A percentile compares a stretch with the other conserved stretches of the same genome.
Evolutionary conservation across 78 protist species (phyloP).

Genomic region (Dictyostelium brefeldianum): DNA sequence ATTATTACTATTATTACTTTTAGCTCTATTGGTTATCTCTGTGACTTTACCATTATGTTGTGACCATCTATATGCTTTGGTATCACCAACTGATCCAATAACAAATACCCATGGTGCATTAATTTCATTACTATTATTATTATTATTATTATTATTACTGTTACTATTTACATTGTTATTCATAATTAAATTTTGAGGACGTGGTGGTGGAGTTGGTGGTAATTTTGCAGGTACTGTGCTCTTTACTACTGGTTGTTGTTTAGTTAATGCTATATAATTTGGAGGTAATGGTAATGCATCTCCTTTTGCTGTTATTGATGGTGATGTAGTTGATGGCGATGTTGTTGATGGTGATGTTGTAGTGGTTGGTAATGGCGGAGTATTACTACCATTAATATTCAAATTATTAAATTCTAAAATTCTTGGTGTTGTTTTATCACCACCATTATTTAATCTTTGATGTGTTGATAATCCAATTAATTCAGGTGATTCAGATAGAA

Average conservation of each 20-base stretch:
- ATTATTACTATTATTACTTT: neutral
- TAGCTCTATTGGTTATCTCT: slow-evolving; percentile 47
- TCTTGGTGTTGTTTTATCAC: slow-evolving; percentile 16
- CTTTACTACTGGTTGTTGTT: neutral
- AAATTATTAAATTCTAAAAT: neutral
- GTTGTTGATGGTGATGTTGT: neutral
- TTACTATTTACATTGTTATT: neutral
- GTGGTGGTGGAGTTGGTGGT: slow-evolving; percentile 20
- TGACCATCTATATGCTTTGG: slow-evolving; percentile 65
- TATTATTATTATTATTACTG: neutral
- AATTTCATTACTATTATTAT: neutral
- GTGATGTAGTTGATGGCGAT: neutral
- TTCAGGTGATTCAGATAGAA: neutral
- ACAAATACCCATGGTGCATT: slow-evolving; percentile 50
- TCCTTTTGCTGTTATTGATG: neutral
- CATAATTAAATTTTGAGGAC: slow-evolving; percentile 8
- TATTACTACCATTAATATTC: neutral
- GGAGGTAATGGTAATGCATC: neutral
- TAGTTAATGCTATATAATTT: neutral
- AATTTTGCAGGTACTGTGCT: neutral
- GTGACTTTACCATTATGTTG: slow-evolving; percentile 30
- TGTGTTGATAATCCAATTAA: neutral
- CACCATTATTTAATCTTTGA: neutral
- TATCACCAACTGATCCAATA: slow-evolving; percentile 75
- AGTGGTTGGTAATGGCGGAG: neutral